Base-by-base conservation (phyloP, 208 protist genomes). In the Leishmania guyanensis region DNA sequence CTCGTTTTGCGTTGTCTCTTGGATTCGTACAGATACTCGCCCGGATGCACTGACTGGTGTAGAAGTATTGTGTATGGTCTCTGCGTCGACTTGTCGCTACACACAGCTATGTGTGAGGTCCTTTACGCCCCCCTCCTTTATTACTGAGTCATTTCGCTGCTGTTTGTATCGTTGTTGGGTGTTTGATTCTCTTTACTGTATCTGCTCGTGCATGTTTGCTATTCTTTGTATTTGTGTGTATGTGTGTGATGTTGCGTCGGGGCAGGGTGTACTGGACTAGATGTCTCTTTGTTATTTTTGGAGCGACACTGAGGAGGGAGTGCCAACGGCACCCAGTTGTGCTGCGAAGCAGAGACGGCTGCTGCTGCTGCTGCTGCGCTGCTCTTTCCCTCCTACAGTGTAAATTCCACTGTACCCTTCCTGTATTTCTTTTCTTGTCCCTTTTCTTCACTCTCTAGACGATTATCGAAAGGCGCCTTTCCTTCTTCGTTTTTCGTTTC, bases 241-340 rank as follows among this genome's bases (percentile, higher is more conserved):
- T 50, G 51, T 20, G 4, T 33, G 6, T 43, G 48, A n/a, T 29
- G 26, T 50, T 50, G 16, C 17, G 36, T 48, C 51, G 50, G 51
- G 64, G 72, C 29, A 56, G 16, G n/a, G 12, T 64, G 72, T 66
- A 80, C 50, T 17, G 51, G 29, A 56, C 36, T 64, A 74, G 65
- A 74, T 74, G 46, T 29, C 36, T 65, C 74, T 51, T 51, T 36
- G 43, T 60, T 14, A 2, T 16, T 48, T 70, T 29, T 46, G 20
- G 50, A 14, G 4, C 20, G 69, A 73, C 17, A 26, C 29, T 46
- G 69, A 53, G 46, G 26, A 51, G 16, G 33, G 69, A 5, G 22
- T 10, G 9, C 46, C 3, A 33, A 17, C 48, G 46, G 26, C n/a
- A 53, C 29, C 20, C 3, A 36, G 39, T 16, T 36, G 39, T 3